Evolutionary conservation across 306 rosid species (phyloP).

Genomic region (Astragalus glycyphyllos): DNA sequence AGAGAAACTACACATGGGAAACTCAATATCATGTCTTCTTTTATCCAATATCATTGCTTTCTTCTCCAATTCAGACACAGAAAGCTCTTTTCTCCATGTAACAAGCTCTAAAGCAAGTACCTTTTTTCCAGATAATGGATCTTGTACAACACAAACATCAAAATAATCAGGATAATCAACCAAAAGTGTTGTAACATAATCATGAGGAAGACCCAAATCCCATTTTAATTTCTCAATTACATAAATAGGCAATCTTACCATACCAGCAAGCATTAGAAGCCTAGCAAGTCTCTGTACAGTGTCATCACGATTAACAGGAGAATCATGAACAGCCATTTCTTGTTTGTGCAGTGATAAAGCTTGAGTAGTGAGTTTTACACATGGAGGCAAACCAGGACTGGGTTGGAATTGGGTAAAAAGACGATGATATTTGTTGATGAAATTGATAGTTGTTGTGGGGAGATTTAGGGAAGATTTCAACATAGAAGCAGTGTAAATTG

Average conservation of each 20-base stretch:
- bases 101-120: constrained; percentile 79
- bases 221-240: constrained; percentile 74
- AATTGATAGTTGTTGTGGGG: constrained; percentile 58
- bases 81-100: constrained; percentile 70
- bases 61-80: constrained; percentile 74
- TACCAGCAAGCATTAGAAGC: constrained; percentile 78
- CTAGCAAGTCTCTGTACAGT: constrained; percentile 64
- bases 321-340: constrained; percentile 60
- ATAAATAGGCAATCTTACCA: constrained; percentile 63
- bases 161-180: constrained; percentile 80
- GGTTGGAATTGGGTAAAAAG: constrained; percentile 67
- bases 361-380: constrained; percentile 63
- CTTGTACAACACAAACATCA: constrained; percentile 61
- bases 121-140: constrained; percentile 57
- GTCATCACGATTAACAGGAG: constrained; percentile 50
- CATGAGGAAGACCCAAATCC: constrained; percentile 87
- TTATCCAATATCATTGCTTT: constrained; percentile 47
- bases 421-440: constrained; percentile 55
- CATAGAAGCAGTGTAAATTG: constrained; percentile 67
- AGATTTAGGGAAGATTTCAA: constrained; percentile 60
- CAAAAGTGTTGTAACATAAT: constrained; percentile 61
- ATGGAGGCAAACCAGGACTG: constrained; percentile 56
- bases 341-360: constrained; percentile 65
- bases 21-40: constrained; percentile 52
- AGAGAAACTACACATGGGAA: constrained; percentile 74